Evolutionary conservation across 2,329 filamentous ascomycete genomes (phyloP).

Genomic region (Fusarium coffeatum): DNA sequence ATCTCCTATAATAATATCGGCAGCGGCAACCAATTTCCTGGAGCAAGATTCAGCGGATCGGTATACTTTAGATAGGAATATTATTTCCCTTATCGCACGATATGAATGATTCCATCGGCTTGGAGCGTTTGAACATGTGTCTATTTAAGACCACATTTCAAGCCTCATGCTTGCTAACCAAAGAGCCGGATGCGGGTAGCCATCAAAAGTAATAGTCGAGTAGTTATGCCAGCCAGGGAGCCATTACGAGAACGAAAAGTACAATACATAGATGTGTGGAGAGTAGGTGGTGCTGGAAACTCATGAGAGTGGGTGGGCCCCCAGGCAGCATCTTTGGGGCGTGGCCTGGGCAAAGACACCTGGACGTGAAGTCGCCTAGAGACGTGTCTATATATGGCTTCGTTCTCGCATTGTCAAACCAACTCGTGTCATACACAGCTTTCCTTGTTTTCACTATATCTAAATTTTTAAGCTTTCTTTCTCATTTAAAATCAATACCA

Average conservation of each 20-base stretch:
- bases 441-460: too few species aligned
- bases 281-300: neutral
- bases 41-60: too few species aligned
- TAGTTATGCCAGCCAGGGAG: too few species aligned
- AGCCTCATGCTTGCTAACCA: too few species aligned
- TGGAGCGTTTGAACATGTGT: too few species aligned
- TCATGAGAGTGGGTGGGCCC: neutral
- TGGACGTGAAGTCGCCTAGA: neutral
- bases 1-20: too few species aligned
- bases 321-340: neutral
- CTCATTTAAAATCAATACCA: neutral
- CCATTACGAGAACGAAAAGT: neutral
- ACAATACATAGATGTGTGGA: neutral
- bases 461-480: neutral
- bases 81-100: too few species aligned
- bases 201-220: constrained; percentile 31
- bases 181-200: too few species aligned
- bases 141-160: too few species aligned
- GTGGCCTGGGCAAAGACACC: neutral
- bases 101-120: too few species aligned
- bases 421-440: rapidly evolving
- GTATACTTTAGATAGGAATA: too few species aligned
- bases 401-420: rapidly evolving
- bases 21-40: too few species aligned
- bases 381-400: neutral